Evolutionary conservation across 1,284 basidiomycete genomes (phyloP), one percentile per base, ranked within the genome.

Genomic region (Macrocybe sp.): DNA sequence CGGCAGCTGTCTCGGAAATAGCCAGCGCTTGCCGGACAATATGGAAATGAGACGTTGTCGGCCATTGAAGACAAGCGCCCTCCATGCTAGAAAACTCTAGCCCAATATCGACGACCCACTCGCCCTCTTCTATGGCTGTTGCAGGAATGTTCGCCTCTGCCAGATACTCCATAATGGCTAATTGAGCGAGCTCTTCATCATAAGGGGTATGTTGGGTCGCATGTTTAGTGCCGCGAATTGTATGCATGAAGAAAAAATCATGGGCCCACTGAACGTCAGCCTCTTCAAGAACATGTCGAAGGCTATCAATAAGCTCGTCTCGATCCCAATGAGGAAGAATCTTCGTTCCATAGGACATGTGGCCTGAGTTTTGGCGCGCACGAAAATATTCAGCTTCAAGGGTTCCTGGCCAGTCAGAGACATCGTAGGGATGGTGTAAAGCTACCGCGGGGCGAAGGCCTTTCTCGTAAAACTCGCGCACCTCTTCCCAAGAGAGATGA

Each of bases 61-160:
- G 10, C 60, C 61, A 62, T 3, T 51, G 46, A n/a, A 62, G 53
- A 33, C 59, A 62, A 5, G 47, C 36, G 1, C 35, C 22, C 4
- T 45, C 7, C 0, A 33, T 6, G 11, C 50, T 54, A 7, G 29
- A 35, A 4, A 63, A 39, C 41, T 62, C 55, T 3, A 59, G 1
- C n/a, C 55, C 59, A 1, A 60, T 57, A 33, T 64, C 58, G 22
- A 58, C 43, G 12, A 39, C 54, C 51, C 55, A 56, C 2, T 49
- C 12, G 1, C 53, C 53, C 1, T 9, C 7, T 1, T 29, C 36
- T 11, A 33, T 28, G 7, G 33, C 12, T 2, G 48, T 34, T 4
- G 5, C 1, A n/a, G 38, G 29, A 14, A 56, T 28, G 14, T 44
- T 8, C 2, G 14, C 16, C 2, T 47, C 30, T 2, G 5, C 0